Evolutionary conservation across 306 rosid genomes (phyloP).

Genomic region (Vigna mungo): DNA sequence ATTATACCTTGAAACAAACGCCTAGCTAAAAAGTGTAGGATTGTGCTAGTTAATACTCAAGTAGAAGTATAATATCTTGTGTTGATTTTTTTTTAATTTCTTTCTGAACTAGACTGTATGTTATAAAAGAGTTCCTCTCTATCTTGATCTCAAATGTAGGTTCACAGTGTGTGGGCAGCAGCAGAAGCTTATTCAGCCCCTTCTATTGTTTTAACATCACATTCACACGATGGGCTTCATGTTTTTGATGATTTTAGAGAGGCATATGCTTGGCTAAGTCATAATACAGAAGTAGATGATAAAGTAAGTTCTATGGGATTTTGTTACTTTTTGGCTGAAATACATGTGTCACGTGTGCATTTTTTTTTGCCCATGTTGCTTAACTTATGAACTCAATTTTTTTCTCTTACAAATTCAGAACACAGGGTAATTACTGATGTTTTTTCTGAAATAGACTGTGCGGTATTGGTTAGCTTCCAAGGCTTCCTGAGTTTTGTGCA

Average conservation of each 20-base stretch:
- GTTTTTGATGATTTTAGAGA: slow-evolving; percentile 99
- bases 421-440: slow-evolving; percentile 18
- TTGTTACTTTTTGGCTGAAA: slow-evolving; percentile 38
- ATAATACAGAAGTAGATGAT: slow-evolving; percentile 97
- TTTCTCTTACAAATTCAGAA: slow-evolving; percentile 26
- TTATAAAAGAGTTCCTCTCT: slow-evolving; percentile 10
- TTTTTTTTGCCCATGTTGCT: neutral
- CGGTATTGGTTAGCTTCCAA: slow-evolving; percentile 9
- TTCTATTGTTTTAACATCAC: slow-evolving; percentile 94
- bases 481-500: slow-evolving; percentile 16
- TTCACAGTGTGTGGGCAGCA: slow-evolving; percentile 99
- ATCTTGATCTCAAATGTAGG: slow-evolving; percentile 58
- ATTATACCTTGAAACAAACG: neutral
- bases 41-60: slow-evolving; percentile 5
- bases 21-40: neutral
- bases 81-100: neutral
- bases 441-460: slow-evolving; percentile 23
- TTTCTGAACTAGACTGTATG: neutral
- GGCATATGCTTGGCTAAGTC: slow-evolving; percentile 99
- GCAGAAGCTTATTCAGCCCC: slow-evolving; percentile 99
- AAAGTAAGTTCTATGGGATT: slow-evolving; percentile 67
- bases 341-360: slow-evolving; percentile 19
- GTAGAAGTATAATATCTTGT: slow-evolving; percentile 18
- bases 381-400: neutral
- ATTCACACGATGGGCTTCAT: slow-evolving; percentile 87